Evolutionary conservation across 768 basidiomycete genomes (phyloP), one percentile per base, ranked within the genome.

Genomic region (Asterophora parasitica): DNA sequence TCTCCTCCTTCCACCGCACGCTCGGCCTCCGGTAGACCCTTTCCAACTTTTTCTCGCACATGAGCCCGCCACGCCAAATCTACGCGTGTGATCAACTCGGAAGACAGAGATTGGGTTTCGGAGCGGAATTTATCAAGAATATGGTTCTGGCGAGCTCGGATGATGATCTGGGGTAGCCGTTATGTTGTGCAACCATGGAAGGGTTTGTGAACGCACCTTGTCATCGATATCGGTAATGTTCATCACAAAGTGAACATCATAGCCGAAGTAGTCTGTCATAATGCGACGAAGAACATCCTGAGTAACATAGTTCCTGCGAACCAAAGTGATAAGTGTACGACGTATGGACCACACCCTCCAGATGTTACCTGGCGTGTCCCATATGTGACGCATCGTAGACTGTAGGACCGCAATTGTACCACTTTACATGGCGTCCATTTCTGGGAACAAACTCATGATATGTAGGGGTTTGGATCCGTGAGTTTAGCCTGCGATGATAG

Each of bases 171-270:
- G 40, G 36, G 19, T 3, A 9, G 8, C 5, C 19, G 19, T 54
- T 15, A 55, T 43, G 44, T 44, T 16, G 4, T 42, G 47, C 7
- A 48, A 12, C 16, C 4, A 15, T 46, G 20, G n/a, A 50, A 17
- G 60, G 63, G 35, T 16, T 23, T 49, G 49, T 20, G 7, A 27
- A 50, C 71, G 44, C 50, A 89, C 95, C 82, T 99, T 99, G 77
- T 98, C 96, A 61, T 99, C 96, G 52, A 99, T 96, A 66, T 99
- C 95, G 4, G 96, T 99, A 57, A 99, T 82, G 66, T 99, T 99
- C 92, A 96, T 96, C 37, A 98, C 95, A 61, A 98, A 96, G 64
- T 97, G 92, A 47, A 99, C 87, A 62, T 98, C 90, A 60, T 94
- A 98, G 19, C 90, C 88, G 68, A 98, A 98, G 69, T 95, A 98